A percentile compares a stretch with the other conserved stretches of the same genome.
phyloP scores from a whole-genome alignment of 495 filamentous ascomycete species.

The Neurospora africana region DNA sequence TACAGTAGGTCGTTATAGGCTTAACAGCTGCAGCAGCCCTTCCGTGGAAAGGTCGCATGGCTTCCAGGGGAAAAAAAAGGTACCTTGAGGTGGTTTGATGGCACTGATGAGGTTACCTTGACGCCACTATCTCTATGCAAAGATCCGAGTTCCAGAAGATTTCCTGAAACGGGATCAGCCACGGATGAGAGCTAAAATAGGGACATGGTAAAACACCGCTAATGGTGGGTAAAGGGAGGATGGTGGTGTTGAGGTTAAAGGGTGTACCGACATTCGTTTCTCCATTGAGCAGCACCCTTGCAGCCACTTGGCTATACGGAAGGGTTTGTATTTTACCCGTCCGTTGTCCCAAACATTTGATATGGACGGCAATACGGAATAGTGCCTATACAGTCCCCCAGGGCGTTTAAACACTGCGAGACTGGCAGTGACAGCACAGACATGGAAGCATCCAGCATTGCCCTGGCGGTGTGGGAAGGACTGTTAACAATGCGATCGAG shows the following conservation, averaged over 20 bases:
- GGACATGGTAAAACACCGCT: background rate
- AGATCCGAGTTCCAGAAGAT: background rate
- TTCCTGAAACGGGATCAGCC: background rate
- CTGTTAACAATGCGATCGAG: background rate
- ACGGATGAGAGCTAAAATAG: background rate
- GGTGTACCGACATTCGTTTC: background rate
- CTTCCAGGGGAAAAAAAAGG: background rate
- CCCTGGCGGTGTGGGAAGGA: background rate
- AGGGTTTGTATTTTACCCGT: background rate
- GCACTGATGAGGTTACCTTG: background rate
- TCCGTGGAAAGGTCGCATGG: background rate
- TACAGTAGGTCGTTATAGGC: background rate
- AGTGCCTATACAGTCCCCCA: background rate
- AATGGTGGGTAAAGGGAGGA: background rate
- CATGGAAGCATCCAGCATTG: background rate
- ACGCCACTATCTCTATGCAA: background rate
- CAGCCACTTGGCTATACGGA: background rate
- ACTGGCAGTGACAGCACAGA: background rate
- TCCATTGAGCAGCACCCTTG: background rate
- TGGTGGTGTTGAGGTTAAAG: background rate
- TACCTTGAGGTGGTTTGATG: background rate
- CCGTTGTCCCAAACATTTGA: background rate
- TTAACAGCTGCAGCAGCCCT: background rate
- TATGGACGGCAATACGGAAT: background rate
- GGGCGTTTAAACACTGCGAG: background rate